Conservation (phyloP, 225 moss, liverwort and hornwort genomes). For the Physcomitrellopsis africana region DNA sequence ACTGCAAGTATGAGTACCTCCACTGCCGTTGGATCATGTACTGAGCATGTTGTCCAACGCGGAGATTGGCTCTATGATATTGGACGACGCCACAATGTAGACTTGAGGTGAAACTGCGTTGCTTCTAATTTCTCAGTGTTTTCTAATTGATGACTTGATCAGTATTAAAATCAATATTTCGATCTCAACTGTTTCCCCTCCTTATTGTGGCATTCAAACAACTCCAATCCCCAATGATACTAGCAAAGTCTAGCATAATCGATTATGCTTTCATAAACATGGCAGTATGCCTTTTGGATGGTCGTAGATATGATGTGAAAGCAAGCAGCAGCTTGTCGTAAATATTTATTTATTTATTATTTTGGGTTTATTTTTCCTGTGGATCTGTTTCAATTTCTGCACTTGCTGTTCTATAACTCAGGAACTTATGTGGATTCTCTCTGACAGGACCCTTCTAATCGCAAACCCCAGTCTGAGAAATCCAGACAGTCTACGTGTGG, state of each 20-base stretch:
- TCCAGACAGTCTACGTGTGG: constrained; percentile 48
- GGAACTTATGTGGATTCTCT: neutral
- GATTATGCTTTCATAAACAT: no score
- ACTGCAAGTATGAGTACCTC: constrained; percentile 33
- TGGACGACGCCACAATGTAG: constrained; percentile 64
- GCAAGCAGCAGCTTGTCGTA: constrained; percentile 9
- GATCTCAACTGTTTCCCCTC: neutral
- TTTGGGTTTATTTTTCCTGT: no score
- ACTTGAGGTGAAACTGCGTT: constrained; percentile 41
- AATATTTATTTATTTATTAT: neutral
- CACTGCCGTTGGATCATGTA: constrained; percentile 41
- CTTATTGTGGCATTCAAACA: neutral
- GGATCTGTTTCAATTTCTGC: neutral
- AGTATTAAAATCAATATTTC: no score
- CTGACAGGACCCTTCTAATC: constrained; percentile 47
- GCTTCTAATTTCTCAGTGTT: neutral
- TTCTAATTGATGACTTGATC: neutral
- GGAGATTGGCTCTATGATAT: constrained; percentile 66
- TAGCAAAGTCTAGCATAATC: neutral
- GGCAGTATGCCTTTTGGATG: constrained; percentile 12
- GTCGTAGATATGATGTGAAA: neutral
- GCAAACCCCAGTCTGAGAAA: constrained; percentile 56
- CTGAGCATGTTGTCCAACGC: constrained; percentile 56
- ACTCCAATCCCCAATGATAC: neutral
- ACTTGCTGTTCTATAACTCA: neutral